Conservation (phyloP, 805 yeast species). For the Scheffersomyces amazonensis region DNA sequence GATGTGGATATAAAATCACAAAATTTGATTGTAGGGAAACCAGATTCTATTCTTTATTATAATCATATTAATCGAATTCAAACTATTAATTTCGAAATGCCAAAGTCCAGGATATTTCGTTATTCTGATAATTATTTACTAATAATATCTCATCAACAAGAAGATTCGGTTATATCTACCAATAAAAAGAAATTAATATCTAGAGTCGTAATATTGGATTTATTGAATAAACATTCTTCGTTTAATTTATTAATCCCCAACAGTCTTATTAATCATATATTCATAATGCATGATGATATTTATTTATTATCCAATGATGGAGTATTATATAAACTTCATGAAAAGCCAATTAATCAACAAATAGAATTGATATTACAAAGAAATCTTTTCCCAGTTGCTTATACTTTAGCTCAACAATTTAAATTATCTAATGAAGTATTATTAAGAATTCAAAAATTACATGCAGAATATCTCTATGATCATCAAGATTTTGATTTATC, state of each 20-base stretch:
- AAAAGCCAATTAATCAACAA: constrained; percentile 64
- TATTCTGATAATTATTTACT: constrained; percentile 53
- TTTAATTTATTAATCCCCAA: constrained; percentile 68
- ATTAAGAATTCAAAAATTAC: constrained; percentile 35
- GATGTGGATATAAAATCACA: constrained; percentile 40
- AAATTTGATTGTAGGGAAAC: constrained; percentile 62
- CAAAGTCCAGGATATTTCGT: constrained; percentile 51
- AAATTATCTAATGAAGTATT: constrained; percentile 26
- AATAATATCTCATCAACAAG: constrained; percentile 48
- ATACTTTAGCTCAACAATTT: constrained; percentile 54
- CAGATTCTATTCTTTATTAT: constrained; percentile 63
- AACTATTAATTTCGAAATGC: constrained; percentile 53
- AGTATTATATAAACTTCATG: constrained; percentile 61
- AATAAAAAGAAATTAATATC: constrained; percentile 37
- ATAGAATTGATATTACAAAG: constrained; percentile 66
- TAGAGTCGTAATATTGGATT: constrained; percentile 65
- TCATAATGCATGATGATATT: constrained; percentile 54
- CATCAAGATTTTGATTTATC: constrained; percentile 69
- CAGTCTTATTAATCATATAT: constrained; percentile 53
- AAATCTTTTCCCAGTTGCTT: constrained; percentile 70
- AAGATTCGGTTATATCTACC: constrained; percentile 10
- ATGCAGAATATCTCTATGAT: constrained; percentile 71
- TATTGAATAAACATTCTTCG: constrained; percentile 65
- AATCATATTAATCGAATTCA: constrained; percentile 52
- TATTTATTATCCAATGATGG: constrained; percentile 75